Conservation (phyloP, 176 grass and related monocot genomes). For the Hordeum vulgare region DNA sequence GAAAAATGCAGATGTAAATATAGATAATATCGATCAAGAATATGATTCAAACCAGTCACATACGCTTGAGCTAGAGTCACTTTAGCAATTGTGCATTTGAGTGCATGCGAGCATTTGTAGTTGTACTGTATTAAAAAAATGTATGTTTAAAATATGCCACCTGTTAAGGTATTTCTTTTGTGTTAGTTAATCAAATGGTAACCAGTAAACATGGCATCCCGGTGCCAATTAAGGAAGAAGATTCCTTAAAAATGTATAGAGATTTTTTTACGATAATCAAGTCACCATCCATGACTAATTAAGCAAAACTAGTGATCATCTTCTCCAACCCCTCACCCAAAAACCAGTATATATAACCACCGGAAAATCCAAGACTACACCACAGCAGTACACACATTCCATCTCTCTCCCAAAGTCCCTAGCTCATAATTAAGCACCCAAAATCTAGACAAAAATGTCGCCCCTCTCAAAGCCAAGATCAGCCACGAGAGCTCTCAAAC, state of each 20-base stretch:
- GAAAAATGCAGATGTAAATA: too few species aligned
- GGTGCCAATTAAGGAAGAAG: background rate
- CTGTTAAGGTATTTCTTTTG: background rate
- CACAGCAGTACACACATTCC: background rate
- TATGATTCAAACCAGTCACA: background rate
- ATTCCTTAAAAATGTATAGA: background rate
- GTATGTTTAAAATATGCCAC: background rate
- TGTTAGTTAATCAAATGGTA: background rate
- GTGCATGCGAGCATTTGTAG: too few species aligned
- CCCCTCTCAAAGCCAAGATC: background rate
- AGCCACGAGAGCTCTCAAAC: conserved; percentile 16
- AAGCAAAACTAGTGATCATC: conserved; percentile 22
- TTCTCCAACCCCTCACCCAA: background rate
- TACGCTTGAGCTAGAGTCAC: background rate
- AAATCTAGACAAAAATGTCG: conserved; percentile 20
- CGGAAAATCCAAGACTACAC: conserved; percentile 6
- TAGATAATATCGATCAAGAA: too few species aligned
- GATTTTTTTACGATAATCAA: background rate
- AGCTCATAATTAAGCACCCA: background rate
- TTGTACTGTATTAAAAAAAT: too few species aligned
- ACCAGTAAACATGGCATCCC: background rate
- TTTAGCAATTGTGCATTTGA: background rate
- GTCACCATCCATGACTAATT: conserved; percentile 29
- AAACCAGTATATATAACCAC: conserved; percentile 42
- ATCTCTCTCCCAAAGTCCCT: background rate